Conservation (phyloP, 768 basidiomycete species). For the Clitopilus hobsonii region DNA sequence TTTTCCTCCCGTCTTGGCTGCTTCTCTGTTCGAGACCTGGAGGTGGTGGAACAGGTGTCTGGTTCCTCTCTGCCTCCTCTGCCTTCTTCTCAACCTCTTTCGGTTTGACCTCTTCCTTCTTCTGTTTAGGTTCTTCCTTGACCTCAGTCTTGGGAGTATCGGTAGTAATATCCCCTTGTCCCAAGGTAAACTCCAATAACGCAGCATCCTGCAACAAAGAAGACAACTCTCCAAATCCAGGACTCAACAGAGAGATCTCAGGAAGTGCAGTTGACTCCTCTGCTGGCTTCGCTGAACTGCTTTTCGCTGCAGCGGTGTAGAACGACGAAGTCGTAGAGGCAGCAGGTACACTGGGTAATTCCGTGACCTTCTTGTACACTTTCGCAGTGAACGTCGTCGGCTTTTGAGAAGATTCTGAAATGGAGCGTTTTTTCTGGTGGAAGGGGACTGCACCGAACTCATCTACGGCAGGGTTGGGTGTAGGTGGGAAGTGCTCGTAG, state of each 20-base stretch:
- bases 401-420: slow-evolving; percentile 11
- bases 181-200: slow-evolving; percentile 49
- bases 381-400: slow-evolving; percentile 45
- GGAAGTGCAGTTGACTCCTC: slow-evolving; percentile 22
- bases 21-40: neutral
- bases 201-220: slow-evolving; percentile 55
- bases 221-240: slow-evolving; percentile 48
- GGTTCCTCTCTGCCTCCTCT: slow-evolving; percentile 12
- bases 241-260: slow-evolving; percentile 33
- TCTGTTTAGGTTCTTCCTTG: slow-evolving; percentile 2
- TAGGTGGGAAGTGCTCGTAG: slow-evolving; percentile 31
- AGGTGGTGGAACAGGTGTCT: slow-evolving; percentile 8
- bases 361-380: slow-evolving; percentile 52
- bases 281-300: slow-evolving; percentile 13
- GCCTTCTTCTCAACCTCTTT: slow-evolving; percentile 10
- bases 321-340: slow-evolving; percentile 14
- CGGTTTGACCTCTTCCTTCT: slow-evolving; percentile 11
- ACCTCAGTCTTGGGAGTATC: slow-evolving; percentile 19
- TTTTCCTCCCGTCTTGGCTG: neutral
- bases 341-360: slow-evolving; percentile 22
- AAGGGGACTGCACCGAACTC: slow-evolving; percentile 17
- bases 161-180: slow-evolving; percentile 40
- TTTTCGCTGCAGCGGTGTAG: slow-evolving; percentile 1
- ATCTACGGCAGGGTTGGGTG: slow-evolving; percentile 20
- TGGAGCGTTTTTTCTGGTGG: slow-evolving; percentile 18